A percentile compares a stretch with the other conserved stretches of the same genome.
phyloP scores from a whole-genome alignment of 352 stramenopile species.

The Pythium coloratum region DNA sequence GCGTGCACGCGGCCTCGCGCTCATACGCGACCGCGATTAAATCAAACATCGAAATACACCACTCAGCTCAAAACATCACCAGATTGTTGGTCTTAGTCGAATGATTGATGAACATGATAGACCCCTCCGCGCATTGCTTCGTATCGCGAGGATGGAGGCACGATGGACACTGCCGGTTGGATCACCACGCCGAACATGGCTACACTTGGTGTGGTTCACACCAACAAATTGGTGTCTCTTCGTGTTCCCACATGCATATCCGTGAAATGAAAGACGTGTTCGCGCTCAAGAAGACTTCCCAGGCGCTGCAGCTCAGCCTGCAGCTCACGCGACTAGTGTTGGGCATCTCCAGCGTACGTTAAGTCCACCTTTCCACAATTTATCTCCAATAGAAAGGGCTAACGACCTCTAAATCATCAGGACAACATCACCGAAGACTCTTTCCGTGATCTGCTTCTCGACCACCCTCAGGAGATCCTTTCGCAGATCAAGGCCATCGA shows the following conservation, averaged over 20 bases:
- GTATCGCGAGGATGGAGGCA: too few relatives aligned
- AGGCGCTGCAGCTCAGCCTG: constrained; percentile 49
- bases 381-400: constrained; percentile 8
- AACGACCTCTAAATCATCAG: not conserved
- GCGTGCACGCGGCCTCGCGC: constrained; percentile 61
- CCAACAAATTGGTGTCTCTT: not conserved
- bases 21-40: constrained; percentile 72
- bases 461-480: constrained; percentile 43
- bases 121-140: not conserved
- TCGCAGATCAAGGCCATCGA: constrained; percentile 25
- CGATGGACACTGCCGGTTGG: too few relatives aligned
- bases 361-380: not conserved
- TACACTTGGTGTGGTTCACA: constrained; percentile 25
- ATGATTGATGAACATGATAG: too few relatives aligned
- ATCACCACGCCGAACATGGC: not conserved
- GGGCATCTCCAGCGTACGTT: constrained; percentile 6
- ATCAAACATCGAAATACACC: not conserved
- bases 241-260: not conserved
- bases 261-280: constrained; percentile 54
- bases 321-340: constrained; percentile 32
- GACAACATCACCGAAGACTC: constrained; percentile 37
- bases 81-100: too few relatives aligned
- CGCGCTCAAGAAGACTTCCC: constrained; percentile 47
- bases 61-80: not conserved
- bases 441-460: constrained; percentile 47